Evolutionary conservation across 202 grass and related monocot species (phyloP).

Genomic region (Tripidium arundinaceum): DNA sequence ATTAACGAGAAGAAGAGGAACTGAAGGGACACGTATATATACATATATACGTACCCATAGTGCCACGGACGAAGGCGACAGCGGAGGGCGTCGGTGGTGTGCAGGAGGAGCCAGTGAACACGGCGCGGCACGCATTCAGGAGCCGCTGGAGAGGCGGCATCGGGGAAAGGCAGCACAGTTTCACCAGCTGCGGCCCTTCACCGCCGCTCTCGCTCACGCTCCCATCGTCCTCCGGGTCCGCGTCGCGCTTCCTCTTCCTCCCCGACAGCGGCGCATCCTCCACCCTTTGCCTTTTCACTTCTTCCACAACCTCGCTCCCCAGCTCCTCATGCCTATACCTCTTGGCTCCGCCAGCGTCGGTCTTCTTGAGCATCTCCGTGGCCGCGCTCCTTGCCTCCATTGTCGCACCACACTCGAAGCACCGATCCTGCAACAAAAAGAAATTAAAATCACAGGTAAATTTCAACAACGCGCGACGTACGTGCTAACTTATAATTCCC

Average conservation of each 20-base stretch:
- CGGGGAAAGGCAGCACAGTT: background rate
- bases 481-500: too few relatives aligned
- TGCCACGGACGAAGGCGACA: constrained; percentile 19
- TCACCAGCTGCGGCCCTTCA: background rate
- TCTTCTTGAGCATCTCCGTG: too few relatives aligned
- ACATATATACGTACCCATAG: too few relatives aligned
- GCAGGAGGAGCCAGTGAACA: constrained; percentile 20
- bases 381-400: too few relatives aligned
- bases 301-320: background rate
- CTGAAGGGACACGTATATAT: too few relatives aligned
- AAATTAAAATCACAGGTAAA: too few relatives aligned
- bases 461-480: too few relatives aligned
- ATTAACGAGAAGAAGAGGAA: too few relatives aligned
- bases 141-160: constrained; percentile 32
- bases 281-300: too few relatives aligned
- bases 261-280: too few relatives aligned
- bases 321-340: background rate
- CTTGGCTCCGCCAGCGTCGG: background rate
- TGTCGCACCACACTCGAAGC: too few relatives aligned
- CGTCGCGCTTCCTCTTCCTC: background rate
- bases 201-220: background rate
- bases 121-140: constrained; percentile 42
- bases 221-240: background rate
- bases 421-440: too few relatives aligned
- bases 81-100: constrained; percentile 21